Percentiles rank a stretch among this genome's conserved stretches.
Conservation (phyloP, 495 filamentous ascomycete species). For the Pseudoneurospora amorphoporcata region DNA sequence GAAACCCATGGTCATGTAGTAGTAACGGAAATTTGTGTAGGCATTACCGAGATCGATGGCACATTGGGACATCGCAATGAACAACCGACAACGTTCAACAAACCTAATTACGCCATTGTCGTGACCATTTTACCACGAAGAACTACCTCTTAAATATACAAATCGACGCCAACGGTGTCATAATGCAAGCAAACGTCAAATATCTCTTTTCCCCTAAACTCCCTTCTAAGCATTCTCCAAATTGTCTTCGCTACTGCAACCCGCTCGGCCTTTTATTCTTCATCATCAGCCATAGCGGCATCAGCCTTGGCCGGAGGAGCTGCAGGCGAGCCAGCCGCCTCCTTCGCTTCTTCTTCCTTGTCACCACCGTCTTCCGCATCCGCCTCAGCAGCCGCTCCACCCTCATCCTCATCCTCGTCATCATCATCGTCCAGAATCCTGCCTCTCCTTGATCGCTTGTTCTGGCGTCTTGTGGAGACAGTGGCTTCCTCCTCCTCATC, state of each 20-base stretch:
- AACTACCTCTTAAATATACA: neutral
- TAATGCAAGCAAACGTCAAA: neutral
- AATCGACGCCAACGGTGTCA: neutral
- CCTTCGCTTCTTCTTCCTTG: slow-evolving; percentile 5
- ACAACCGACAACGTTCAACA: neutral
- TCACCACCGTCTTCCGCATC: slow-evolving; percentile 1
- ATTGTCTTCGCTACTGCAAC: neutral
- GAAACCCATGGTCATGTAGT: no score
- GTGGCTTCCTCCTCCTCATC: slow-evolving; percentile 19
- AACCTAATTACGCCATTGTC: neutral
- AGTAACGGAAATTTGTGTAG: no score
- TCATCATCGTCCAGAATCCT: slow-evolving; percentile 27
- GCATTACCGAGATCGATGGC: neutral
- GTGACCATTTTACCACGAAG: neutral
- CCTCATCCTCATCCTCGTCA: slow-evolving; percentile 19
- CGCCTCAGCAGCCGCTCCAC: neutral
- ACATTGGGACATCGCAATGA: neutral
- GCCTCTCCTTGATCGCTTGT: slow-evolving; percentile 19
- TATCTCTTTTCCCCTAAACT: neutral
- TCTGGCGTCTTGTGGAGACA: slow-evolving; percentile 5
- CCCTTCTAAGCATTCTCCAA: neutral
- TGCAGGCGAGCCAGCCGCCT: neutral
- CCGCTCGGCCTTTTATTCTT: slow-evolving; percentile 1
- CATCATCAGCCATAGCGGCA: slow-evolving; percentile 29
- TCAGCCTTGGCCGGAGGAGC: slow-evolving; percentile 5